Percentiles rank a stretch among this genome's conserved stretches.
These are phyloP conservation scores for Coemansia sp. DNA, from an alignment of 192 early-diverging fungal species.

Conservation along the genomic window DNA sequence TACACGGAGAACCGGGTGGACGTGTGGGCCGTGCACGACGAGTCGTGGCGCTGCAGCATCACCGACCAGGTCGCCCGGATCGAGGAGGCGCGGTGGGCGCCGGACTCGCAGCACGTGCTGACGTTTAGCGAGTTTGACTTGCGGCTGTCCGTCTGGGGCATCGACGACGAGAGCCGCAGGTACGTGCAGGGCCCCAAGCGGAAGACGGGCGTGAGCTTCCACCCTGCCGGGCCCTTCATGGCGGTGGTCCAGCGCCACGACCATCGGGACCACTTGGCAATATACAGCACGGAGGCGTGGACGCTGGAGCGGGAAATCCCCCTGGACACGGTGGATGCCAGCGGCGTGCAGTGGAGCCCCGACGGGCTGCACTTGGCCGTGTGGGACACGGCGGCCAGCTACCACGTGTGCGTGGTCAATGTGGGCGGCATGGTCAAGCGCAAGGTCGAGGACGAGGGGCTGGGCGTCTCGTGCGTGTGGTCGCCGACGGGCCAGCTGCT, in stretches of 20 bases:
- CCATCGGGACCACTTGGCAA: slow-evolving; percentile 39
- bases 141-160: slow-evolving; percentile 47
- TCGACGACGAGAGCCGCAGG: slow-evolving; percentile 24
- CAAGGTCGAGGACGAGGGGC: slow-evolving; percentile 5
- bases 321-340: slow-evolving; percentile 22
- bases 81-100: slow-evolving; percentile 33
- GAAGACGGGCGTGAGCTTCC: slow-evolving; percentile 23
- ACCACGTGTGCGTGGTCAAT: slow-evolving; percentile 21
- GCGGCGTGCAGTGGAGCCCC: slow-evolving; percentile 35
- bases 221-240: slow-evolving; percentile 33
- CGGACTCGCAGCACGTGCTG: slow-evolving; percentile 35
- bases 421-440: slow-evolving; percentile 40
- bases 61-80: slow-evolving; percentile 36
- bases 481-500: slow-evolving; percentile 39
- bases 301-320: slow-evolving; percentile 30
- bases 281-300: slow-evolving; percentile 43
- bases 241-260: slow-evolving; percentile 52
- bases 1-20: slow-evolving; percentile 38
- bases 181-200: slow-evolving; percentile 47
- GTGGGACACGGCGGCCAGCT: slow-evolving; percentile 33
- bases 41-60: slow-evolving; percentile 36
- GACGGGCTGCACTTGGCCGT: slow-evolving; percentile 41
- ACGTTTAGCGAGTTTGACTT: slow-evolving; percentile 50
- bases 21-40: slow-evolving; percentile 49
- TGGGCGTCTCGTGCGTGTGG: slow-evolving; percentile 42